Percentiles rank a stretch among this genome's conserved stretches.
Evolutionary conservation across 2,329 filamentous ascomycete species (phyloP).

Genomic region (Ustulina deusta): DNA sequence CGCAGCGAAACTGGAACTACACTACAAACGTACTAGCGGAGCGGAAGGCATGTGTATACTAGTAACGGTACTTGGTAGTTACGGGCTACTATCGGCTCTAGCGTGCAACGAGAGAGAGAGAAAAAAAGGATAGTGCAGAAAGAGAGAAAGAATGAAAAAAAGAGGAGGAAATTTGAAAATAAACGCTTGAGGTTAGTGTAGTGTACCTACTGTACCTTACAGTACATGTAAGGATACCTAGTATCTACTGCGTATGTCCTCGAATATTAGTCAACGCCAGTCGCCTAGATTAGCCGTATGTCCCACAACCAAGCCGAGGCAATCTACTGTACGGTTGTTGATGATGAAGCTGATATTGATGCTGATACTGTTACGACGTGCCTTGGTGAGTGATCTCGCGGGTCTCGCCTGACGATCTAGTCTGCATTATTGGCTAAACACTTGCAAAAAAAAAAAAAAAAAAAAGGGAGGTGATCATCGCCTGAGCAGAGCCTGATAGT

Average conservation of each 20-base stretch:
- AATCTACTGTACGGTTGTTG: neutral
- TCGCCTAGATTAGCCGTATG: constrained; percentile 10
- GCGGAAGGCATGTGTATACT: no score
- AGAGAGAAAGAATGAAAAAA: neutral
- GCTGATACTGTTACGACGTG: neutral
- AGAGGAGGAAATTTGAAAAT: neutral
- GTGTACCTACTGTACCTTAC: no score
- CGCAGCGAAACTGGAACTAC: neutral
- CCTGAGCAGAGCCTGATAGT: constrained; percentile 14
- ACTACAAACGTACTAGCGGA: neutral
- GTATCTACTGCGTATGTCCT: neutral
- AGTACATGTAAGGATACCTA: no score
- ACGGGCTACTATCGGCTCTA: constrained; percentile 16
- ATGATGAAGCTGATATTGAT: neutral
- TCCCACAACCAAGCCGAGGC: constrained; percentile 16
- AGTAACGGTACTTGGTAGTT: neutral
- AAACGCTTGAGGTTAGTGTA: neutral
- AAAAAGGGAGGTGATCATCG: neutral
- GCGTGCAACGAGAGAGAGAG: neutral
- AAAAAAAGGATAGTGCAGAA: neutral
- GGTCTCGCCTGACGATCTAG: constrained; percentile 19
- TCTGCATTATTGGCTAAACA: neutral
- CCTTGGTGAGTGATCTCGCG: neutral
- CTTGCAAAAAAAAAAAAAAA: neutral
- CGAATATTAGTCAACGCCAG: constrained; percentile 3